Conservation (phyloP, 2,329 filamentous ascomycete species). For the Scytalidium sp. region DNA sequence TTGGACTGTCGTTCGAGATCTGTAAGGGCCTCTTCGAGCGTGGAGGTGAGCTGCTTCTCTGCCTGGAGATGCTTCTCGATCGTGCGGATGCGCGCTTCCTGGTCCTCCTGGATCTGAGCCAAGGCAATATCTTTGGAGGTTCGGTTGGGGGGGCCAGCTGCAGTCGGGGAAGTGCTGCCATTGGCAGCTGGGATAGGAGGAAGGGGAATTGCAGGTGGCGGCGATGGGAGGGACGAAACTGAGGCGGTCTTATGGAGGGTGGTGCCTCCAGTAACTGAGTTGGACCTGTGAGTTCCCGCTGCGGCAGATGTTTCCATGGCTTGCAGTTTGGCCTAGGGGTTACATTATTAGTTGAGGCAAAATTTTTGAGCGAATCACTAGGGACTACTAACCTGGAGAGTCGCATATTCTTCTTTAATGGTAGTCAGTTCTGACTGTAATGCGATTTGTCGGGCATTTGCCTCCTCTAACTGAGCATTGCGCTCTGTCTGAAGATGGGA, state of each 20-base stretch:
- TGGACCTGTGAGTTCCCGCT: constrained; percentile 46
- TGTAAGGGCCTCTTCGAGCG: constrained; percentile 90
- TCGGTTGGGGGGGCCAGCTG: constrained; percentile 50
- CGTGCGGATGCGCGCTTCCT: constrained; percentile 89
- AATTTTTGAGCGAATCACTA: background rate
- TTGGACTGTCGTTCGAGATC: constrained; percentile 91
- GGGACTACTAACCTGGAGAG: constrained; percentile 55
- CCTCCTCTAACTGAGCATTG: constrained; percentile 74
- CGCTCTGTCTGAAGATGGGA: constrained; percentile 78
- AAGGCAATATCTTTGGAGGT: constrained; percentile 76
- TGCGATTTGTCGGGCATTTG: constrained; percentile 59
- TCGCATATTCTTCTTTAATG: constrained; percentile 66
- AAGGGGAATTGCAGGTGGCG: constrained; percentile 92
- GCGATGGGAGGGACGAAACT: constrained; percentile 81
- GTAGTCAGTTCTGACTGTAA: constrained; percentile 68
- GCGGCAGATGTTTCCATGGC: constrained; percentile 44
- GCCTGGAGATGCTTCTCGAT: constrained; percentile 96
- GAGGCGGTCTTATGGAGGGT: constrained; percentile 76
- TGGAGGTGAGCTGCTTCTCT: constrained; percentile 93
- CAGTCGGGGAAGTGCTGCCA: constrained; percentile 41
- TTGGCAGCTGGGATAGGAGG: constrained; percentile 74
- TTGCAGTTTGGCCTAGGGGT: constrained; percentile 56
- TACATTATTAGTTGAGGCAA: constrained; percentile 17
- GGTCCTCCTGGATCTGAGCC: constrained; percentile 85
- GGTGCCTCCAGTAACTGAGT: constrained; percentile 37